These are phyloP conservation scores for Petrea volubilis DNA, from an alignment of 257 asterid species.

Conservation along the genomic window DNA sequence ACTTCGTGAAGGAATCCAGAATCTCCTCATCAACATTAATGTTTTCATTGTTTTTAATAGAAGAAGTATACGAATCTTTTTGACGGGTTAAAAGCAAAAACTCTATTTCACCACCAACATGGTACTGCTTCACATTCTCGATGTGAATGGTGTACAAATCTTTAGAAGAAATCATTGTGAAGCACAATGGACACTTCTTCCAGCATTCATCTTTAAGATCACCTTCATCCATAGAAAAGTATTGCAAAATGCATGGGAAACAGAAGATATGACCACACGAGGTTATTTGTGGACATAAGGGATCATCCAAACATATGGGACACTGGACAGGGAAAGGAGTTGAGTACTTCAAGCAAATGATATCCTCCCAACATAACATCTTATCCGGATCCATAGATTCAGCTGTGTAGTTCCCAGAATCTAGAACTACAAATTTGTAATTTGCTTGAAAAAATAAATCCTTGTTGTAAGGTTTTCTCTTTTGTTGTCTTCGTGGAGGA, in stretches of 20 bases:
- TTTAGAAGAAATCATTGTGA: slow-evolving; percentile 77
- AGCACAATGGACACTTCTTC: slow-evolving; percentile 93
- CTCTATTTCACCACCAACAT: slow-evolving; percentile 60
- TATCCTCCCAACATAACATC: slow-evolving; percentile 88
- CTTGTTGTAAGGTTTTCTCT: slow-evolving; percentile 84
- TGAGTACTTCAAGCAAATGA: slow-evolving; percentile 80
- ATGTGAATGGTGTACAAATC: slow-evolving; percentile 73
- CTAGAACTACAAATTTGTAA: slow-evolving; percentile 85
- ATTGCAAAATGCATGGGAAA: slow-evolving; percentile 87
- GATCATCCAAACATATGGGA: slow-evolving; percentile 91
- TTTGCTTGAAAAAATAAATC: slow-evolving; percentile 96
- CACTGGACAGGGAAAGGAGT: slow-evolving; percentile 75
- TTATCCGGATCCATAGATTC: slow-evolving; percentile 84
- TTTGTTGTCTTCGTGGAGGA: slow-evolving; percentile 61
- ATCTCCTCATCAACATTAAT: slow-evolving; percentile 38
- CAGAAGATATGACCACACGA: slow-evolving; percentile 97
- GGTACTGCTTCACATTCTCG: slow-evolving; percentile 67
- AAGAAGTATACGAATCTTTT: slow-evolving; percentile 64
- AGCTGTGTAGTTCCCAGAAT: slow-evolving; percentile 64
- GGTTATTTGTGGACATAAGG: slow-evolving; percentile 92
- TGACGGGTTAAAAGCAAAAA: slow-evolving; percentile 75
- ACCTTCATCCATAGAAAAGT: slow-evolving; percentile 56
- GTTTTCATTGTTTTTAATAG: slow-evolving; percentile 53
- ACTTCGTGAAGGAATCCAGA: slow-evolving; percentile 71
- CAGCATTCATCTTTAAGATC: slow-evolving; percentile 59